Base-by-base conservation (phyloP, 495 filamentous ascomycete species). In the Letharia lupina region DNA sequence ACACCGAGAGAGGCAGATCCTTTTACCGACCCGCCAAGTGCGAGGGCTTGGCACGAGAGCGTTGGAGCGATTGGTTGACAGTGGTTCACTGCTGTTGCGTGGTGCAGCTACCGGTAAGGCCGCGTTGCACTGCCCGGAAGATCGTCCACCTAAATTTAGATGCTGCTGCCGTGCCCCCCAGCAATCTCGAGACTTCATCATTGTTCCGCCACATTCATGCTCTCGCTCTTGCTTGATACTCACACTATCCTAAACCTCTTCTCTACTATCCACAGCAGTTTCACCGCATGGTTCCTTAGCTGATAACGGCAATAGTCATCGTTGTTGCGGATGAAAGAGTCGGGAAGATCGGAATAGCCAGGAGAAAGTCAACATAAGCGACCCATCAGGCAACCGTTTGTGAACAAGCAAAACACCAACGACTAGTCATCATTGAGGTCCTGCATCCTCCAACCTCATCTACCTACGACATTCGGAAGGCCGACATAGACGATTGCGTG, bases 351-450 rank as follows among this genome's bases (percentile, higher is more conserved):
- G 52, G 31, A n/a, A 39, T 8, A 40, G 54, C 23, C 42, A 37
- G 31, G 54, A 39, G 44, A 33, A 61, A 44, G 50, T 48, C 48
- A 56, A 13, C 13, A 31, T 37, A 66, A 66, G 58, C 64, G 58
- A 31, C 23, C 64, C 64, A 28, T 54, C 56, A 66, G 58, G 64
- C 64, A 66, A 58, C 57, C 12, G 12, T 28, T 37, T 12, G n/a
- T 60, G 31, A 20, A 54, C 64, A 52, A 66, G 47, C 59, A 52
- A 54, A 61, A 39, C 59, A 52, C 40, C 44, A 39, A 61, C 16
- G 18, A 50, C 10, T 37, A 0, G 52, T 56, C 52, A 35, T 35
- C 58, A 41, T 61, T 57, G 23, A 33, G 28, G n/a, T 40, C 28
- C 56, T n/a, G 44, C n/a, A 39, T 42, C 64, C n/a, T 61, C 16